These are phyloP conservation scores for Lipomyces chichibuensis DNA, from an alignment of 805 yeast species.

Conservation along the genomic window DNA sequence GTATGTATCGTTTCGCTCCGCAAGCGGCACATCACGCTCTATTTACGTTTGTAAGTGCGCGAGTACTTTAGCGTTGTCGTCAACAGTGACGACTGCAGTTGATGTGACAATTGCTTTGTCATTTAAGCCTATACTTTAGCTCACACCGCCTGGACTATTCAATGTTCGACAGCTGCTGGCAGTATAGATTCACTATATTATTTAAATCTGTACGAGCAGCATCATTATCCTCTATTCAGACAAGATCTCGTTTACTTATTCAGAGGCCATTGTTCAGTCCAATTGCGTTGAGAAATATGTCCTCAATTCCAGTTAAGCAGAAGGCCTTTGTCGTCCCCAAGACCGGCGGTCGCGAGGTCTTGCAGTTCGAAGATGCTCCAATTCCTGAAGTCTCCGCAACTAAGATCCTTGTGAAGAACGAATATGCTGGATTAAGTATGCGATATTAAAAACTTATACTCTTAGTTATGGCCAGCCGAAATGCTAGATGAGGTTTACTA, in stretches of 20 bases:
- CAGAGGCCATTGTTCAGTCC: not conserved
- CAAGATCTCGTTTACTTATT: not conserved
- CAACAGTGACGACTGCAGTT: too few relatives aligned
- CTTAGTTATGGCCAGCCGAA: not conserved
- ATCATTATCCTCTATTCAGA: not conserved
- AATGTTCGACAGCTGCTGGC: too few relatives aligned
- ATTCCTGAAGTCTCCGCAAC: constrained; percentile 59
- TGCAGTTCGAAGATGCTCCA: constrained; percentile 50
- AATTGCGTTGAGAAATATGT: not conserved
- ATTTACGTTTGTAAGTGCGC: too few relatives aligned
- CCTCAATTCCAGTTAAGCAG: constrained; percentile 25
- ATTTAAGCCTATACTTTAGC: too few relatives aligned
- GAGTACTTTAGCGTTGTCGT: too few relatives aligned
- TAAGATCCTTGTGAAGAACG: constrained; percentile 72
- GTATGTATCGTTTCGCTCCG: too few relatives aligned
- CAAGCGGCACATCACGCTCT: too few relatives aligned
- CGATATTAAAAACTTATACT: not conserved
- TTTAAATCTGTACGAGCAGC: not conserved
- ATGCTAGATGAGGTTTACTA: too few relatives aligned
- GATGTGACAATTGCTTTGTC: too few relatives aligned
- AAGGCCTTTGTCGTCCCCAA: constrained; percentile 20
- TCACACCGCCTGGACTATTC: too few relatives aligned
- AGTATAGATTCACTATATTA: not conserved
- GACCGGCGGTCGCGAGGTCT: constrained; percentile 31
- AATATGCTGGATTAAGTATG: constrained; percentile 60